Evolutionary conservation across 2,329 filamentous ascomycete genomes (phyloP), one percentile per base, ranked within the genome.

Genomic region (Apiospora arundinis): DNA sequence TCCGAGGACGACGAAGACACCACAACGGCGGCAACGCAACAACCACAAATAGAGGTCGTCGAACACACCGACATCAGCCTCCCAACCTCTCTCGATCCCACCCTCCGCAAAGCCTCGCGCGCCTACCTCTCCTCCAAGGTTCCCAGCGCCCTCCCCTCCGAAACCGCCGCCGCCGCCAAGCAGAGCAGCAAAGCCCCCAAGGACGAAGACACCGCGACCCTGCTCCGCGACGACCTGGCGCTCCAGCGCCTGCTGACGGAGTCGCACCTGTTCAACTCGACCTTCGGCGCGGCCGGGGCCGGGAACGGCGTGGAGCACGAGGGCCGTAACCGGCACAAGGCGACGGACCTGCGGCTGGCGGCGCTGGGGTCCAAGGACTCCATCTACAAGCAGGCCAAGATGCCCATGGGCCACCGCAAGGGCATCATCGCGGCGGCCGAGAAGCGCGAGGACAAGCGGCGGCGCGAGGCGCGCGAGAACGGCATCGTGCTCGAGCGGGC

Each of bases 151-250:
- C 83, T 63, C 72, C 74, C 60, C 71, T 74, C 40, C 73, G 73
- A 14, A 70, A 74, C 12, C 73, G 73, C 12, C 70, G 70, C 73
- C 67, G 72, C 42, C 32, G 37, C 75, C 69, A 70, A 71, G 23
- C 68, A 70, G 1, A 76, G 72, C 46, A 73, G 42, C 37, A 77
- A 75, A 71, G 81, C 77, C 70, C 76, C 76, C 46, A 82, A 80
- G 74, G 82, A 87, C 72, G 89, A 92, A 78, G 89, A 92, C 78
- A 87, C 88, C 69, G 86, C 86, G 74, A 88, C 88, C 14, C 92
- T 97, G 73, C 87, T 98, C 23, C 95, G 95, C 80, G 95, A 98
- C 81, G 96, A 98, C 81, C 90, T 97, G 70, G 95, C 94, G 49
- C 90, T 99, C 18, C 95, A 98, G 81, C 92, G 95, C 66, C 90